These are phyloP conservation scores for Extremus antarcticus DNA, from an alignment of 495 filamentous ascomycete genomes.

Conservation along the genomic window DNA sequence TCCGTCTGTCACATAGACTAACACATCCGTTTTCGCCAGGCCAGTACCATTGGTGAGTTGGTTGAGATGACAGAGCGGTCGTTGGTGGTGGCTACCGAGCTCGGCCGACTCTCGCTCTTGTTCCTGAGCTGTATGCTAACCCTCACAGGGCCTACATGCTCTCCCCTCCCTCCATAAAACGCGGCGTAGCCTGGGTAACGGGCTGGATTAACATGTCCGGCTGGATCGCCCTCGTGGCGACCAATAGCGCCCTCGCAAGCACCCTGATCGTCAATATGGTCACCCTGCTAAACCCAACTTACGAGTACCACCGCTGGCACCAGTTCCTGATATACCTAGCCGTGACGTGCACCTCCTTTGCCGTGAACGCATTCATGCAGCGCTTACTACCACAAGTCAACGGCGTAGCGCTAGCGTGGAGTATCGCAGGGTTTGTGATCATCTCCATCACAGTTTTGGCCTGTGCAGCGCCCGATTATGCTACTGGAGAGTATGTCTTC, in stretches of 20 bases:
- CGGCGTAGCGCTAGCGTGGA: constrained; percentile 53
- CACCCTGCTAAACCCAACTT: constrained; percentile 34
- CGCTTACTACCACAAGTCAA: constrained; percentile 50
- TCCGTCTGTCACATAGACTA: constrained; percentile 48
- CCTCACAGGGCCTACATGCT: background rate
- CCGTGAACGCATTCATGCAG: constrained; percentile 57
- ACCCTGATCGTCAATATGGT: constrained; percentile 36
- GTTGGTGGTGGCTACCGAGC: no score
- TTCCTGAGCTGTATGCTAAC: no score
- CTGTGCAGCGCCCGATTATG: constrained; percentile 49
- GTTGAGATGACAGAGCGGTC: no score
- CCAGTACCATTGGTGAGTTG: constrained; percentile 38
- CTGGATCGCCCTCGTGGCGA: constrained; percentile 42
- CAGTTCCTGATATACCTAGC: constrained; percentile 61
- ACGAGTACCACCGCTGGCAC: constrained; percentile 51
- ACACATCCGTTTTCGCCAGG: no score
- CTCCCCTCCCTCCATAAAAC: background rate
- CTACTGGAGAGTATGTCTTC: constrained; percentile 45
- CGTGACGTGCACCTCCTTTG: constrained; percentile 48
- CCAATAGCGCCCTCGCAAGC: constrained; percentile 28
- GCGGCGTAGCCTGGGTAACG: constrained; percentile 49
- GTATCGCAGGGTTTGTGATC: constrained; percentile 49
- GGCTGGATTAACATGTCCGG: constrained; percentile 68
- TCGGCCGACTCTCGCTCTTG: no score
- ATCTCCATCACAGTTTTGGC: constrained; percentile 56